phyloP scores from a whole-genome alignment of 2,329 filamentous ascomycete genomes.

The Hypoxylon sp. region DNA sequence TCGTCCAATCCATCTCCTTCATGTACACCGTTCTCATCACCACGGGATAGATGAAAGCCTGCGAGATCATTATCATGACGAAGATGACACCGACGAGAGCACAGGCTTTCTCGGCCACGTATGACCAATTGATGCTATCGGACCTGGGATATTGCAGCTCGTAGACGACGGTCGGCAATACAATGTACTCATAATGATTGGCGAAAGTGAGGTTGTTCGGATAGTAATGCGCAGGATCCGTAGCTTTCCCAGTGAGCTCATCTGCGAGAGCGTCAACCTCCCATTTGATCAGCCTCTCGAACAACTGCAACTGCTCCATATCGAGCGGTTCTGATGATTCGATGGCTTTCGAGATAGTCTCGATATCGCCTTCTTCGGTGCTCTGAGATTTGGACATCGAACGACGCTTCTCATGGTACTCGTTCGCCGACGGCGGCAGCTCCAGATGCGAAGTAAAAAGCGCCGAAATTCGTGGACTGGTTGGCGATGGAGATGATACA shows the following conservation, averaged over 20 bases:
- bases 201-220: slow-evolving; percentile 71
- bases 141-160: slow-evolving; percentile 78
- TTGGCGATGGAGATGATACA: slow-evolving; percentile 52
- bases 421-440: slow-evolving; percentile 50
- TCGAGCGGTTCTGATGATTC: slow-evolving; percentile 67
- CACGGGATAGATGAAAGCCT: slow-evolving; percentile 79
- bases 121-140: slow-evolving; percentile 74
- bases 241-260: slow-evolving; percentile 71
- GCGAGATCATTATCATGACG: slow-evolving; percentile 81
- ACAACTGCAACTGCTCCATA: slow-evolving; percentile 67
- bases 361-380: slow-evolving; percentile 56
- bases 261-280: slow-evolving; percentile 71
- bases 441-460: slow-evolving; percentile 57
- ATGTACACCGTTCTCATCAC: slow-evolving; percentile 71
- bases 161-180: slow-evolving; percentile 79
- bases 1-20: slow-evolving; percentile 70
- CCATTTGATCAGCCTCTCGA: slow-evolving; percentile 70
- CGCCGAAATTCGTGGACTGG: slow-evolving; percentile 51
- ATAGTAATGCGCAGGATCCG: slow-evolving; percentile 60
- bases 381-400: slow-evolving; percentile 47
- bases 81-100: slow-evolving; percentile 77
- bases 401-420: slow-evolving; percentile 52
- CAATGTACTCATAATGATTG: slow-evolving; percentile 76
- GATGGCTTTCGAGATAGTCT: slow-evolving; percentile 67
- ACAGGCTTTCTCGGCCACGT: slow-evolving; percentile 74